A percentile compares a stretch with the other conserved stretches of the same genome.
Conservation (phyloP, 257 asterid genomes). For the Capsicum pubescens region DNA sequence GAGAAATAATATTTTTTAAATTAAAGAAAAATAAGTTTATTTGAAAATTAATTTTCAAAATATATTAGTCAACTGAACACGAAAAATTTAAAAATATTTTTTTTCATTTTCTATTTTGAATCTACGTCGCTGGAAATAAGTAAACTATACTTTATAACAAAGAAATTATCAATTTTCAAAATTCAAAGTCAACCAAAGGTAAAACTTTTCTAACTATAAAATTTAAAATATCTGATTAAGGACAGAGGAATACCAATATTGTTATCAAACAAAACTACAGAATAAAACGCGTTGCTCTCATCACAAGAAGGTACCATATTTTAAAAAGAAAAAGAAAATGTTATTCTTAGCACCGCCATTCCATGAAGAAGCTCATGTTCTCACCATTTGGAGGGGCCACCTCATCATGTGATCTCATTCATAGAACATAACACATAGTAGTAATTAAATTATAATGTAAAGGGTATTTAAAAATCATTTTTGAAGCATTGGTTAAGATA, state of each 20-base stretch:
- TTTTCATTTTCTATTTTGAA: no score
- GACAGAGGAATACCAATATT: neutral
- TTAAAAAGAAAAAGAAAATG: no score
- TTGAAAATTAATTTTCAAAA: no score
- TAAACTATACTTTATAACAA: neutral
- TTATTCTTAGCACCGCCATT: neutral
- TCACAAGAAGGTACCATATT: neutral
- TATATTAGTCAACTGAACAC: no score
- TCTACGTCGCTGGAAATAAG: neutral
- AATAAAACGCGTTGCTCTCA: slow-evolving; percentile 24
- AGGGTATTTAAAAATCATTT: neutral
- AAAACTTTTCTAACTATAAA: neutral
- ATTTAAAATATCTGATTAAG: neutral
- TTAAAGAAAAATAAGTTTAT: no score
- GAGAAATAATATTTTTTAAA: no score
- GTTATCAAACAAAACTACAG: neutral
- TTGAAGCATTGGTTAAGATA: no score
- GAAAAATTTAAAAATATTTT: no score
- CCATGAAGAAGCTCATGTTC: neutral
- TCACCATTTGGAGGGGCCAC: slow-evolving; percentile 20
- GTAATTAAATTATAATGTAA: neutral
- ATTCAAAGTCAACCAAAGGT: neutral
- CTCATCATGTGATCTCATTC: slow-evolving; percentile 16
- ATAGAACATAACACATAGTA: neutral
- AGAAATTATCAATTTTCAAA: fast-evolving